Conservation (phyloP, 2,329 filamentous ascomycete genomes). For the Colletotrichum caudatum region DNA sequence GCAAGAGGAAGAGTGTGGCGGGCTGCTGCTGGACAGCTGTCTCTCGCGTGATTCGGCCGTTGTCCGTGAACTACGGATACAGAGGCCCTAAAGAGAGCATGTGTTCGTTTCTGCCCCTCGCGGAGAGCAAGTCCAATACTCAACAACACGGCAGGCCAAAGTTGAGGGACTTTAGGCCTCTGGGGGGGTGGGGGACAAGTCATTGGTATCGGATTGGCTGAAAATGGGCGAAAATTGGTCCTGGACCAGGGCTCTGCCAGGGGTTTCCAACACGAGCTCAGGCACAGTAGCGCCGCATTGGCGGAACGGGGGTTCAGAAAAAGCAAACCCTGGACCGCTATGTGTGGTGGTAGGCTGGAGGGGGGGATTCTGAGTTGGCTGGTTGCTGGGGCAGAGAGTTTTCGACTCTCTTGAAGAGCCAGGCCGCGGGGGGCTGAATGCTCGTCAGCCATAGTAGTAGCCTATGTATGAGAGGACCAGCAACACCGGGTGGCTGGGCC, state of each 20-base stretch:
- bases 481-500: conserved; percentile 25
- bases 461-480: conserved; percentile 34
- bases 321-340: conserved; percentile 25
- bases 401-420: background rate
- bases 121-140: background rate
- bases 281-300: conserved; percentile 40
- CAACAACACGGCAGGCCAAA: background rate
- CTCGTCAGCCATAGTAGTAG: conserved; percentile 1
- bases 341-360: conserved; percentile 2
- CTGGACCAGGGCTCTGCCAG: conserved; percentile 10
- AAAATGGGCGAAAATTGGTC: conserved; percentile 34
- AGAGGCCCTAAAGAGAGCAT: background rate
- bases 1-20: conserved; percentile 13
- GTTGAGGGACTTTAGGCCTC: conserved; percentile 3
- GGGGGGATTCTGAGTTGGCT: background rate
- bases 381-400: background rate
- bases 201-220: conserved; percentile 12
- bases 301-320: conserved; percentile 21
- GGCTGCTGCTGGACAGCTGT: conserved; percentile 22
- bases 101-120: background rate
- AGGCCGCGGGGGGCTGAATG: background rate
- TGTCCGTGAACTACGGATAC: background rate
- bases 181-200: conserved; percentile 23
- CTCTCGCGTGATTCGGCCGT: conserved; percentile 27
- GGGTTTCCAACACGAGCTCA: conserved; percentile 37